Evolutionary conservation across 129 eudicot genomes (phyloP), one percentile per base, ranked within the genome.

Genomic region (Deinandra increscens): DNA sequence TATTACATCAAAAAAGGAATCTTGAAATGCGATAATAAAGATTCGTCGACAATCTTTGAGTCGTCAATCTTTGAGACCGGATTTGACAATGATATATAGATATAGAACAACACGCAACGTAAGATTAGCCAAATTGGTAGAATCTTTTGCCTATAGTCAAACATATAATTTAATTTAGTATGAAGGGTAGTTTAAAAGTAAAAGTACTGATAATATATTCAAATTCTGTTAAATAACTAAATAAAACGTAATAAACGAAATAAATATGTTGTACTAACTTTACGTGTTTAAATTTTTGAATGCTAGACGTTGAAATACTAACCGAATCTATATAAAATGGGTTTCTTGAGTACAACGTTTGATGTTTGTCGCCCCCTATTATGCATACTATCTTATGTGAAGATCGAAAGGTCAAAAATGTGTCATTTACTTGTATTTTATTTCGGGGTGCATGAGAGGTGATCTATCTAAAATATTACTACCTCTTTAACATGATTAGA

Each of bases 231-330:
- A n/a, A n/a, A n/a, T n/a, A n/a, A n/a, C n/a, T n/a, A n/a, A n/a
- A n/a, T n/a, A n/a, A n/a, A n/a, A n/a, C n/a, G n/a, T n/a, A n/a
- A n/a, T n/a, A n/a, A n/a, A n/a, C n/a, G n/a, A n/a, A n/a, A n/a
- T n/a, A n/a, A n/a, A n/a, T n/a, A n/a, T n/a, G n/a, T n/a, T n/a
- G n/a, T n/a, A n/a, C n/a, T n/a, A n/a, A n/a, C n/a, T 42, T 71
- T 71, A 60, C 75, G 75, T 71, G 58, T 15, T 71, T 38, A 71
- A 71, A 59, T 59, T 71, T n/a, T n/a, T n/a, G n/a, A n/a, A n/a
- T n/a, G n/a, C n/a, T n/a, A n/a, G n/a, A n/a, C n/a, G n/a, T n/a
- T n/a, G n/a, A n/a, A n/a, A 17, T 11, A 29, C 36, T 31, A 68
- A 51, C 55, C 65, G 2, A 56, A 41, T n/a, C 14, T 6, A 49